Evolutionary conservation across 2,329 filamentous ascomycete species (phyloP), one percentile per base, ranked within the genome.

Genomic region (Xylaria sp.): DNA sequence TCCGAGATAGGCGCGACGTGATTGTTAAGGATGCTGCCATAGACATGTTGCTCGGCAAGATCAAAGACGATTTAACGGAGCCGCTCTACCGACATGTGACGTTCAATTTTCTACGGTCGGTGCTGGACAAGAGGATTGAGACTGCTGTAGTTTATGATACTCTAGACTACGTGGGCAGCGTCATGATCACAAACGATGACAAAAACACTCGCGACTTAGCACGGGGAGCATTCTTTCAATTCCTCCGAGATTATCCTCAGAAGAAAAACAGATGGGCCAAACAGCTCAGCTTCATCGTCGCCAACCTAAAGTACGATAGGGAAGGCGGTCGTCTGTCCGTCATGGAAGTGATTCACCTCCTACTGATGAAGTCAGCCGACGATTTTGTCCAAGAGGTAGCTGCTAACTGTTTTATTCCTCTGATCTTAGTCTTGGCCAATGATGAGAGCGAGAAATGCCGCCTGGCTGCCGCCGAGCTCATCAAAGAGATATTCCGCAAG

Each of bases 121-220:
- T 98, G 31, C 88, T 99, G 77, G 91, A 93, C 63, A 89, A 94
- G 20, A 95, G 92, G 78, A 86, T 98, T 52, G 88, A 97, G 76
- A 94, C 97, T 8, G 91, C 94, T 0, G 88, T 92, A 51, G 90
- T 99, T 37, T 99, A 99, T 78, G 95, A 98, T 77, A 91, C 92
- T 9, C 88, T 98, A 72, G 96, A 99, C 78, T 91, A 94, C 75
- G 91, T 97, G 37, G 93, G 94, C 56, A 91, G 89, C 3, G 92
- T 98, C 79, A 98, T 98, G 94, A 92, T 99, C 66, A 97, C 92
- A 54, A 98, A 98, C 78, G 93, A 97, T 71, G 94, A 97, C 74
- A 92, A 92, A 74, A 90, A 92, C 72, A 95, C 95, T 2, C 89
- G 96, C 62, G 94, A 98, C 78, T 85, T 97, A 46, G 94, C 95